Percentiles rank a stretch among this genome's conserved stretches.
These are phyloP conservation scores for Naganishia cerealis DNA, from an alignment of 1,284 basidiomycete species.

Conservation along the genomic window DNA sequence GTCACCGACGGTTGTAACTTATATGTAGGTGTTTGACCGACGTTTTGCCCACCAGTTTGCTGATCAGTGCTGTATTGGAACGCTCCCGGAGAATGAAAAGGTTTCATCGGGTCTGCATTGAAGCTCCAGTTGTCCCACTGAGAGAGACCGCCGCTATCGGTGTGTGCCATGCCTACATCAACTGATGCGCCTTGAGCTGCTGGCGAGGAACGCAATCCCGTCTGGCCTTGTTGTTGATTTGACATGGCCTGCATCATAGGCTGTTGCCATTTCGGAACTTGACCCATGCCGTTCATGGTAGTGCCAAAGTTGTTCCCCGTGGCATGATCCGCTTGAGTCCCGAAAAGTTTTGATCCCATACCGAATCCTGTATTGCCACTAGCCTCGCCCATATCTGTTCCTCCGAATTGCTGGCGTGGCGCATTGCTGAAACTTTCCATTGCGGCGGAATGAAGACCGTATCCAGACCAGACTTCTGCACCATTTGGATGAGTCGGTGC, in stretches of 20 bases:
- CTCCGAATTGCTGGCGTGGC: constrained; percentile 11
- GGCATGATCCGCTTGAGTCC: not conserved
- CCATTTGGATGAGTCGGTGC: constrained; percentile 47
- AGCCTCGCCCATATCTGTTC: not conserved
- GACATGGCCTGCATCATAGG: constrained; percentile 9
- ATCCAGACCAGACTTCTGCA: constrained; percentile 50
- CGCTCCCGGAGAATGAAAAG: constrained; percentile 5
- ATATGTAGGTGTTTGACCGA: constrained; percentile 1
- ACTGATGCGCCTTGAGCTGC: not conserved
- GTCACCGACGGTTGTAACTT: not conserved
- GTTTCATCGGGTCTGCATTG: constrained; percentile 19
- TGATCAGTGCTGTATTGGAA: constrained; percentile 32
- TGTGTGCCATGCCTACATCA: constrained; percentile 20
- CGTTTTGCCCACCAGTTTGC: constrained; percentile 29
- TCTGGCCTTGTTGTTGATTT: constrained; percentile 8
- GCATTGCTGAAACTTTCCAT: constrained; percentile 29
- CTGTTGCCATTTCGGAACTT: constrained; percentile 15
- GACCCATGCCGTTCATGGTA: not conserved
- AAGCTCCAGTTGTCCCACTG: constrained; percentile 34
- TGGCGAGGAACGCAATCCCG: not conserved
- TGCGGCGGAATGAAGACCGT: constrained; percentile 36
- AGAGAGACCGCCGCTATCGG: constrained; percentile 25
- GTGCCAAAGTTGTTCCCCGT: constrained; percentile 22
- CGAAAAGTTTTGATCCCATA: constrained; percentile 23
- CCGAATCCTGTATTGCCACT: constrained; percentile 25